phyloP scores from a whole-genome alignment of 2,329 filamentous ascomycete genomes.

The Talaromyces sp. region DNA sequence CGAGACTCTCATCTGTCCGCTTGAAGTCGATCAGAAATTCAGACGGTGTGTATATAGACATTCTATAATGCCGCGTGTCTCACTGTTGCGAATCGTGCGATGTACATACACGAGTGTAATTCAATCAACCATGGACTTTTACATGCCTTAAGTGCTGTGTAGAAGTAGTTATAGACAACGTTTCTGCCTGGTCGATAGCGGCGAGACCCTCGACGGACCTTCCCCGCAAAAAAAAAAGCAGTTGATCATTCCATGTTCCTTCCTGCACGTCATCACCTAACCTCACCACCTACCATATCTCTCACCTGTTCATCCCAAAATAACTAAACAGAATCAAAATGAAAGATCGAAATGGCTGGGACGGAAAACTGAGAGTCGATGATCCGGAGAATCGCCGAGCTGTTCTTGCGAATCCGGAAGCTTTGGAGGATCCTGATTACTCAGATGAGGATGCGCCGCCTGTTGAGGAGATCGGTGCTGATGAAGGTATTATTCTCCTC shows the following conservation, averaged over 20 bases:
- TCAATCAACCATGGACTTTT: not conserved
- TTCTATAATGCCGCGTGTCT: constrained; percentile 10
- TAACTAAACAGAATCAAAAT: not conserved
- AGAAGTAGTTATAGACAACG: not conserved
- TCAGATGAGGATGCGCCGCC: constrained; percentile 66
- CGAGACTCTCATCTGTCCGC: not conserved
- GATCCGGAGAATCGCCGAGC: constrained; percentile 50
- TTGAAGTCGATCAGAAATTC: not conserved
- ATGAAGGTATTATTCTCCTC: constrained; percentile 61
- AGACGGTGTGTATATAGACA: not conserved
- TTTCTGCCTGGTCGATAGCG: not conserved
- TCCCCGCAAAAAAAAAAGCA: constrained; percentile 7
- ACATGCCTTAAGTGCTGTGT: not conserved
- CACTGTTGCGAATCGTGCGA: constrained; percentile 14
- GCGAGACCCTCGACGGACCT: not conserved
- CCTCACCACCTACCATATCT: not conserved
- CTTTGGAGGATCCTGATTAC: constrained; percentile 78
- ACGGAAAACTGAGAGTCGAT: constrained; percentile 49
- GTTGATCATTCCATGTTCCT: not conserved
- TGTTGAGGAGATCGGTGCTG: constrained; percentile 72
- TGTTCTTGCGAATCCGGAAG: constrained; percentile 71
- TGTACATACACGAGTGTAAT: constrained; percentile 20
- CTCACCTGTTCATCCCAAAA: not conserved
- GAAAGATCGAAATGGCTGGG: constrained; percentile 46
- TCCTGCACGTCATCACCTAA: not conserved